These are phyloP conservation scores for Cyamopsis tetragonoloba DNA, from an alignment of 306 rosid genomes.

Conservation along the genomic window DNA sequence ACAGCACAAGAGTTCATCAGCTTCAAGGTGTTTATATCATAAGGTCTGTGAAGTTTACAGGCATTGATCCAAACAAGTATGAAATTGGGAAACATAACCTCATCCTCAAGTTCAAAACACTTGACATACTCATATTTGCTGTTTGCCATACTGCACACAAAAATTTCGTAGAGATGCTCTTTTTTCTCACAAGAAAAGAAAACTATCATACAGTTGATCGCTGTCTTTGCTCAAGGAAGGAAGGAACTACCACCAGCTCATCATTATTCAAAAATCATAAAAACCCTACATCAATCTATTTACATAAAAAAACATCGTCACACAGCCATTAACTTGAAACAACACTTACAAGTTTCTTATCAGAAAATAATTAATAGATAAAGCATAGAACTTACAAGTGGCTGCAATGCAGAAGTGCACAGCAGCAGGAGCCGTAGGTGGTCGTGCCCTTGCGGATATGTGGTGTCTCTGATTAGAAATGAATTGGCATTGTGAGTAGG, in stretches of 20 bases:
- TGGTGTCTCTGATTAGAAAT: not conserved
- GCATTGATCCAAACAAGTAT: constrained; percentile 58
- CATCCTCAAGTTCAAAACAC: constrained; percentile 68
- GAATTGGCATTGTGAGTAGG: not conserved
- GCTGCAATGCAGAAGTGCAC: not conserved
- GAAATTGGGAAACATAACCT: constrained; percentile 65
- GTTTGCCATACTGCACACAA: constrained; percentile 53
- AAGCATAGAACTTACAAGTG: not conserved
- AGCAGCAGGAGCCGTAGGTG: not conserved
- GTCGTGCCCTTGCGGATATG: too few species aligned
- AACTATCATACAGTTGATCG: not conserved
- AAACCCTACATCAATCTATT: not conserved
- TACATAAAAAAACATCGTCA: not conserved
- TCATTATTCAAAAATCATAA: not conserved
- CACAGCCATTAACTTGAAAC: not conserved
- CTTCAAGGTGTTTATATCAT: constrained; percentile 46
- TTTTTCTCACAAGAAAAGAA: not conserved
- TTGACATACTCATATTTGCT: constrained; percentile 80
- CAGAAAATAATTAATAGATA: too few species aligned
- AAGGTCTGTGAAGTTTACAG: constrained; percentile 52
- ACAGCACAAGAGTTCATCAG: constrained; percentile 74
- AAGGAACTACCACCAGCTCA: not conserved
- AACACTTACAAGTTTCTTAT: not conserved
- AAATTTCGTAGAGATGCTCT: not conserved
- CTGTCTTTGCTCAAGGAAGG: not conserved